A percentile compares a stretch with the other conserved stretches of the same genome.
These are phyloP conservation scores for Clarireedia hainanense DNA, from an alignment of 2,329 filamentous ascomycete genomes.

Conservation along the genomic window DNA sequence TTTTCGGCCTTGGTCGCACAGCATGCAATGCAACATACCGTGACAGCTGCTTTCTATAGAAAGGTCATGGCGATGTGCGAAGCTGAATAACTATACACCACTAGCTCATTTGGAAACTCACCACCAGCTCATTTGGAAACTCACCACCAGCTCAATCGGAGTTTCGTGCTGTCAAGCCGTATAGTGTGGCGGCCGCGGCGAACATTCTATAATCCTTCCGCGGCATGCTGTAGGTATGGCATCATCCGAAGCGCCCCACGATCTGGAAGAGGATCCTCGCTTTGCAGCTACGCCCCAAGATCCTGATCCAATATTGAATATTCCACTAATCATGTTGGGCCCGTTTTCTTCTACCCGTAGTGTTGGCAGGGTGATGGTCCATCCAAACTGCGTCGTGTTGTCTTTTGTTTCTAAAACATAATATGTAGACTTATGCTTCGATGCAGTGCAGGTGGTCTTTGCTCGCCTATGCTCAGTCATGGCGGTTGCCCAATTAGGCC, in stretches of 20 bases:
- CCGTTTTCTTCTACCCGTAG: neutral
- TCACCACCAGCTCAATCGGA: neutral
- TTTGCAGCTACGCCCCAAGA: neutral
- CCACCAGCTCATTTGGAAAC: neutral
- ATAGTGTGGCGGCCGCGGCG: neutral
- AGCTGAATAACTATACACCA: neutral
- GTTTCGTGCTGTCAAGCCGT: neutral
- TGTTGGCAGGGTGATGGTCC: neutral
- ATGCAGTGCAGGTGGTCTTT: neutral
- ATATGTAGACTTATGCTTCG: neutral
- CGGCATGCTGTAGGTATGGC: neutral
- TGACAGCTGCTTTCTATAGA: neutral
- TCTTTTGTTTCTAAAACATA: constrained; percentile 1
- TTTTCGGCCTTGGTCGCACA: neutral
- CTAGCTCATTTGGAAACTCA: too few species aligned
- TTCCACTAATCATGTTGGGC: neutral
- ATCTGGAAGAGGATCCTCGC: neutral
- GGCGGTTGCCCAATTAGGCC: neutral
- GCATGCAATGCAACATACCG: neutral
- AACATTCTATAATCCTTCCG: constrained; percentile 7
- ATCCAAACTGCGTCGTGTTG: neutral
- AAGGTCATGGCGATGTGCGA: neutral
- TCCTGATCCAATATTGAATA: neutral
- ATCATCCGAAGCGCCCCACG: neutral
- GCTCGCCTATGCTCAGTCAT: neutral